A percentile compares a stretch with the other conserved stretches of the same genome.
Evolutionary conservation across 495 filamentous ascomycete species (phyloP).

Genomic region (Penicillium ucsense): DNA sequence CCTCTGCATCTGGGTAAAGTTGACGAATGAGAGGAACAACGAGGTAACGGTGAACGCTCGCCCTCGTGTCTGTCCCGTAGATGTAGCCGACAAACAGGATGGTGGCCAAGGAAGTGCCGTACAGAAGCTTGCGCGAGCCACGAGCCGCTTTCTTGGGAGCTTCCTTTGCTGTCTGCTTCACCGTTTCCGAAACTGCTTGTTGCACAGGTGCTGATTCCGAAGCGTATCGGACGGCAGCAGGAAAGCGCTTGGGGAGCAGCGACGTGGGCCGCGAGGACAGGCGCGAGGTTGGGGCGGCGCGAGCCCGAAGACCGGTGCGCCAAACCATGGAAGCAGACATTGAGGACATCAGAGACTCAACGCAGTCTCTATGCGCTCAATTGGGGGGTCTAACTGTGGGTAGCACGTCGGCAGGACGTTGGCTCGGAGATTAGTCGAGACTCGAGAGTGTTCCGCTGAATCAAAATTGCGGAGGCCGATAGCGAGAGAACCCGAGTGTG

Average conservation of each 20-base stretch:
- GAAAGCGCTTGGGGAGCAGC: conserved; percentile 7
- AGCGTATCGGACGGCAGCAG: conserved; percentile 18
- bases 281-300: conserved; percentile 16
- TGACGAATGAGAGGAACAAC: conserved; percentile 62
- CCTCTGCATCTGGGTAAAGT: conserved; percentile 76
- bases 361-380: conserved; percentile 2
- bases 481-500: no score
- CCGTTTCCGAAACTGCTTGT: conserved; percentile 8
- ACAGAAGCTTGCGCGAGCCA: conserved; percentile 35
- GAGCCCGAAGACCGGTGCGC: conserved; percentile 21
- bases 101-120: conserved; percentile 46
- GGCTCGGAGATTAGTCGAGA: conserved; percentile 3
- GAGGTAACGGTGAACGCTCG: conserved; percentile 74
- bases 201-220: conserved; percentile 19
- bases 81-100: conserved; percentile 48
- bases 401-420: conserved; percentile 11
- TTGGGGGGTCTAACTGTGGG: conserved; percentile 10
- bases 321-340: conserved; percentile 19
- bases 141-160: conserved; percentile 26
- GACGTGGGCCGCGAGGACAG: conserved; percentile 16
- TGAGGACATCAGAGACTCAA: conserved; percentile 15
- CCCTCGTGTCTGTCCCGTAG: conserved; percentile 85
- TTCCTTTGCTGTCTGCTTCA: conserved; percentile 21
- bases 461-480: no score
- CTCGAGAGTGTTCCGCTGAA: background rate